Percentiles rank a stretch among this genome's conserved stretches.
These are phyloP conservation scores for Thermothielavioides terrestris DNA, from an alignment of 495 filamentous ascomycete species.

Conservation along the genomic window DNA sequence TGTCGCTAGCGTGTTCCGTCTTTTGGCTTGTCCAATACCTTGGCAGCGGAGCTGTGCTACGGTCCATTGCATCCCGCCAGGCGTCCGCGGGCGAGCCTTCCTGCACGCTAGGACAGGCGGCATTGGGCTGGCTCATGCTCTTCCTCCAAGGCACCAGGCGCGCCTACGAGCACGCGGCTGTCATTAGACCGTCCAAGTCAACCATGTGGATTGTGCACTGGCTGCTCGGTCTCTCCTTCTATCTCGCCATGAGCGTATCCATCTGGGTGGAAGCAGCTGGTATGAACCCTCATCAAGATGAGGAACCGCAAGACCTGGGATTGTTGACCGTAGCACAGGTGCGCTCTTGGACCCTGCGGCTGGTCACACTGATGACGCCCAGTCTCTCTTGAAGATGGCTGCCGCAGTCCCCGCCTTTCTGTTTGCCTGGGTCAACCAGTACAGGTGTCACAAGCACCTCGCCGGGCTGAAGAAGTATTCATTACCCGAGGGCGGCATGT, in stretches of 20 bases:
- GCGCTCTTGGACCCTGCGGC: slow-evolving; percentile 25
- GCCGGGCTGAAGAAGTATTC: slow-evolving; percentile 76
- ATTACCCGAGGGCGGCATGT: slow-evolving; percentile 58
- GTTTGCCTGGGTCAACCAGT: slow-evolving; percentile 65
- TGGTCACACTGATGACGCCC: slow-evolving; percentile 26
- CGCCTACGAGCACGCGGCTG: slow-evolving; percentile 57
- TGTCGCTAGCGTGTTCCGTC: slow-evolving; percentile 57
- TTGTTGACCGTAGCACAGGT: slow-evolving; percentile 17
- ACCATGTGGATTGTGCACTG: slow-evolving; percentile 82
- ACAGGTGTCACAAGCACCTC: slow-evolving; percentile 74
- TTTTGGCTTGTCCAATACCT: slow-evolving; percentile 73
- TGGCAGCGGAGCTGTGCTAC: slow-evolving; percentile 43
- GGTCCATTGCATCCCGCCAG: slow-evolving; percentile 32
- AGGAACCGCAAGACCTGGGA: slow-evolving; percentile 2
- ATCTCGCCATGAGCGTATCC: slow-evolving; percentile 58
- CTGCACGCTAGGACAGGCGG: slow-evolving; percentile 59
- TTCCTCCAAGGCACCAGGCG: slow-evolving; percentile 64
- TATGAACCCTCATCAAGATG: slow-evolving; percentile 30
- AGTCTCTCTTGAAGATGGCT: slow-evolving; percentile 51
- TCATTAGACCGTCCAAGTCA: slow-evolving; percentile 54
- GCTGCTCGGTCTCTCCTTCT: slow-evolving; percentile 69
- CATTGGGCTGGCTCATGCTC: slow-evolving; percentile 62
- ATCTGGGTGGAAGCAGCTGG: slow-evolving; percentile 83
- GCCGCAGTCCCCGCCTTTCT: slow-evolving; percentile 59
- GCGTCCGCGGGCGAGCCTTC: slow-evolving; percentile 17